phyloP scores from a whole-genome alignment of 345 rosid species.

The Salix arbutifolia region DNA sequence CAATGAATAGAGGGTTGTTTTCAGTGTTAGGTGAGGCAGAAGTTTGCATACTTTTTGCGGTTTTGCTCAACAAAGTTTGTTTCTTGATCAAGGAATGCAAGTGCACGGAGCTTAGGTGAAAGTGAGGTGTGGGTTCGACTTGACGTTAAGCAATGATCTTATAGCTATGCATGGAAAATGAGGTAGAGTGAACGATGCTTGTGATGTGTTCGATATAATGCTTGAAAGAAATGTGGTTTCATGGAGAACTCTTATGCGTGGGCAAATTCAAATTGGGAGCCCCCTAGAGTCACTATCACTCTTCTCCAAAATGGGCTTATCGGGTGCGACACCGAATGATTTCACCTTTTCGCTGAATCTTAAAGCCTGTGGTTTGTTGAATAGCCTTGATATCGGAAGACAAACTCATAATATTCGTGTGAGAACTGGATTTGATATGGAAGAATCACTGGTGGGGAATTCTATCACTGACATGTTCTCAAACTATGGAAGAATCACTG shows the following conservation, averaged over 20 bases:
- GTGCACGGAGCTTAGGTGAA: conserved; percentile 47
- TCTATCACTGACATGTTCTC: conserved; percentile 77
- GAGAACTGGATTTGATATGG: conserved; percentile 47
- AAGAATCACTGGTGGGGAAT: conserved; percentile 57
- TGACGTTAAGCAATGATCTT: conserved; percentile 50
- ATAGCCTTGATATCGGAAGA: conserved; percentile 41
- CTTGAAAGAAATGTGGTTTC: conserved; percentile 64
- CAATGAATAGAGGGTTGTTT: conserved; percentile 21
- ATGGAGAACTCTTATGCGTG: conserved; percentile 86
- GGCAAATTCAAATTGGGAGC: conserved; percentile 43
- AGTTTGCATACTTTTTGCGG: conserved; percentile 43
- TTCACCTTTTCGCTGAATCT: conserved; percentile 69
- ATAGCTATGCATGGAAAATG: conserved; percentile 63
- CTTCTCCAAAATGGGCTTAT: conserved; percentile 42
- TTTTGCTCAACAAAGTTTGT: conserved; percentile 41
- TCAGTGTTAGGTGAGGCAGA: conserved; percentile 35
- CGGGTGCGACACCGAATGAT: conserved; percentile 55
- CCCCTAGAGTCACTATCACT: conserved; percentile 42
- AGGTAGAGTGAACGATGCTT: conserved; percentile 38
- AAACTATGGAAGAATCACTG: conserved; percentile 57
- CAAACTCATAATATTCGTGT: conserved; percentile 61
- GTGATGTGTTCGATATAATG: conserved; percentile 64
- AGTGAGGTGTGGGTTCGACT: conserved; percentile 38
- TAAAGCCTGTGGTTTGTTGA: conserved; percentile 63
- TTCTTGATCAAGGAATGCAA: conserved; percentile 54